Conservation (phyloP, 2,329 filamentous ascomycete species). For the Didymella exigua region DNA sequence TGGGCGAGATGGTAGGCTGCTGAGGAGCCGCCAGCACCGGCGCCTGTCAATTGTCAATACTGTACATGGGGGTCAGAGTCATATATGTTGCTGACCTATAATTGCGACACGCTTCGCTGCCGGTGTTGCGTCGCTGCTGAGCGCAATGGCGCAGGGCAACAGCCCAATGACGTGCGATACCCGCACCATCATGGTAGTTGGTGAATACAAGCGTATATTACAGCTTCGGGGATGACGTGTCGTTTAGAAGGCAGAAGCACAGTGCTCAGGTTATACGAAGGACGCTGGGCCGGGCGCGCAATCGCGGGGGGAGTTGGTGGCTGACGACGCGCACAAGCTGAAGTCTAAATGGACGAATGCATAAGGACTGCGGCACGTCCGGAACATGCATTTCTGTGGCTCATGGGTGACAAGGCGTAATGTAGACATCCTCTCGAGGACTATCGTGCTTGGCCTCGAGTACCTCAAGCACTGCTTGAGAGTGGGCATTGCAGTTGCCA, state of each 20-base stretch:
- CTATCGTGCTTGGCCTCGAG: background rate
- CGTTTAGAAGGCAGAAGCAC: background rate
- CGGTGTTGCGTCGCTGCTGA: constrained; percentile 19
- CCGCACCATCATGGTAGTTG: constrained; percentile 18
- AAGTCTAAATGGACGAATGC: background rate
- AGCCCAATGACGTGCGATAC: constrained; percentile 19
- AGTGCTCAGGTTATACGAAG: background rate
- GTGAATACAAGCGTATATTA: background rate
- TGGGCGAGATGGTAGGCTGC: constrained; percentile 80
- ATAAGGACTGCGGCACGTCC: background rate
- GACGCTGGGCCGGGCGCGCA: background rate
- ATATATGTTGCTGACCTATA: constrained; percentile 36
- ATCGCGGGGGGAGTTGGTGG: constrained; percentile 4
- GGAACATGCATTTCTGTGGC: background rate
- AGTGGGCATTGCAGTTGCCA: background rate
- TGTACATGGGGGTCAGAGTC: background rate
- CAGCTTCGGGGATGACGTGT: background rate
- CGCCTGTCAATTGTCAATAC: constrained; percentile 63
- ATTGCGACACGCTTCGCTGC: constrained; percentile 45
- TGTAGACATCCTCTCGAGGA: background rate
- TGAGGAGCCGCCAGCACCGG: constrained; percentile 86
- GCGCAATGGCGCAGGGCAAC: constrained; percentile 27
- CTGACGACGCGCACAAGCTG: constrained; percentile 13
- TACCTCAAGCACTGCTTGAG: background rate
- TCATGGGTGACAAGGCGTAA: background rate